Evolutionary conservation across 768 basidiomycete genomes (phyloP).

Genomic region (Neoboletus magnificus): DNA sequence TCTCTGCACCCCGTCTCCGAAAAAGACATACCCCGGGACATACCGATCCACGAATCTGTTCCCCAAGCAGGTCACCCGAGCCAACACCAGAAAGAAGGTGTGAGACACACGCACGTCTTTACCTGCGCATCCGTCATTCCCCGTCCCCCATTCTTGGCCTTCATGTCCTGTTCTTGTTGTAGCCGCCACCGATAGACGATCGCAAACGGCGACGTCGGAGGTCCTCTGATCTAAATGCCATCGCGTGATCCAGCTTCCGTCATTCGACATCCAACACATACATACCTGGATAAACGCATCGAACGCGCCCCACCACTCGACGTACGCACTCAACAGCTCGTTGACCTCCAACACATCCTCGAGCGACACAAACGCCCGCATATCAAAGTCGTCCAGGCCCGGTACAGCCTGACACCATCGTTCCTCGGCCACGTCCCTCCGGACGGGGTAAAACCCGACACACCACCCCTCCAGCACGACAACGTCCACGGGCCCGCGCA

Average conservation of each 20-base stretch:
- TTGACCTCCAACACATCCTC: conserved; percentile 65
- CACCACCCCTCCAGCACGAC: conserved; percentile 97
- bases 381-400: conserved; percentile 32
- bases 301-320: conserved; percentile 66
- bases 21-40: conserved; percentile 92
- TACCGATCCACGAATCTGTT: conserved; percentile 86
- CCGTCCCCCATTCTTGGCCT: conserved; percentile 72
- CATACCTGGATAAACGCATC: conserved; percentile 69
- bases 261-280: not conserved
- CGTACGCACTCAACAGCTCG: conserved; percentile 54
- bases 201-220: conserved; percentile 34
- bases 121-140: conserved; percentile 88
- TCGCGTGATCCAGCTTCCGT: not conserved
- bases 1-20: conserved; percentile 52
- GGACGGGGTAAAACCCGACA: conserved; percentile 76
- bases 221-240: conserved; percentile 37
- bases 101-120: conserved; percentile 44
- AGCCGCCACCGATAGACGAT: conserved; percentile 86
- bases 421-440: conserved; percentile 44
- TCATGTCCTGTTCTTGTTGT: conserved; percentile 90
- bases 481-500: conserved; percentile 63
- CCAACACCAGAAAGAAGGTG: too few relatives aligned
- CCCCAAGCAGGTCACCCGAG: too few relatives aligned
- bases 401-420: conserved; percentile 43
- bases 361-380: conserved; percentile 39